Percentiles rank a stretch among this genome's conserved stretches.
Evolutionary conservation across 1,284 basidiomycete genomes (phyloP).

Genomic region (Spongiforma sp.): DNA sequence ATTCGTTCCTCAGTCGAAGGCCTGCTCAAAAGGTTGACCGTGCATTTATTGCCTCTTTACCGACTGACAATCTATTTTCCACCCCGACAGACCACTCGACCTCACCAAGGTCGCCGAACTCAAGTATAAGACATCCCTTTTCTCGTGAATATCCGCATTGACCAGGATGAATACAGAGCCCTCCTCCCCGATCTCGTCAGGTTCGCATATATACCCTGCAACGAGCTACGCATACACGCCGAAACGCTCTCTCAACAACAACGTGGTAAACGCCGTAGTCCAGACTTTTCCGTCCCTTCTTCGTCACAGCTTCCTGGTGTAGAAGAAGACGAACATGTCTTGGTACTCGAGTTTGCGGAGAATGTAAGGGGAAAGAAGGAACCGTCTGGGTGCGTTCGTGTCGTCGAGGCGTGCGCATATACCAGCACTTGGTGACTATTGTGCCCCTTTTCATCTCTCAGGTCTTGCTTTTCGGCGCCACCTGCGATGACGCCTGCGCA

Average conservation of each 20-base stretch:
- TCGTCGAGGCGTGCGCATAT: background rate
- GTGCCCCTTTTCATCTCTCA: conserved; percentile 27
- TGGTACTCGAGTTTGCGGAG: conserved; percentile 78
- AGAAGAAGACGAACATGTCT: conserved; percentile 63
- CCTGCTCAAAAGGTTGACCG: conserved; percentile 69
- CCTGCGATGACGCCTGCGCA: conserved; percentile 60
- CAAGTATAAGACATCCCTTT: conserved; percentile 59
- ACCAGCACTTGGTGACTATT: too few relatives aligned
- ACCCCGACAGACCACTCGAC: conserved; percentile 69
- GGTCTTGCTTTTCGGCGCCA: conserved; percentile 48
- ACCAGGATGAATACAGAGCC: conserved; percentile 57
- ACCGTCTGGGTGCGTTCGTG: conserved; percentile 33
- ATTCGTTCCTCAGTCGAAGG: conserved; percentile 81
- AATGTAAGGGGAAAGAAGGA: conserved; percentile 51
- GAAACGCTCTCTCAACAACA: conserved; percentile 35
- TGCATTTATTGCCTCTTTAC: background rate
- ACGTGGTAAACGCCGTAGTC: conserved; percentile 32
- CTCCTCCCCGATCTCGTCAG: conserved; percentile 82
- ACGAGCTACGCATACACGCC: conserved; percentile 66
- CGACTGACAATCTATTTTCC: conserved; percentile 6
- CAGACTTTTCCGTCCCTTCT: conserved; percentile 45
- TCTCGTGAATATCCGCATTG: background rate
- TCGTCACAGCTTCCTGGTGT: conserved; percentile 27
- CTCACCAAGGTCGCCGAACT: conserved; percentile 82
- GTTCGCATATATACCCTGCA: conserved; percentile 81